Evolutionary conservation across 495 filamentous ascomycete species (phyloP).

Genomic region (Daldinia grandis): DNA sequence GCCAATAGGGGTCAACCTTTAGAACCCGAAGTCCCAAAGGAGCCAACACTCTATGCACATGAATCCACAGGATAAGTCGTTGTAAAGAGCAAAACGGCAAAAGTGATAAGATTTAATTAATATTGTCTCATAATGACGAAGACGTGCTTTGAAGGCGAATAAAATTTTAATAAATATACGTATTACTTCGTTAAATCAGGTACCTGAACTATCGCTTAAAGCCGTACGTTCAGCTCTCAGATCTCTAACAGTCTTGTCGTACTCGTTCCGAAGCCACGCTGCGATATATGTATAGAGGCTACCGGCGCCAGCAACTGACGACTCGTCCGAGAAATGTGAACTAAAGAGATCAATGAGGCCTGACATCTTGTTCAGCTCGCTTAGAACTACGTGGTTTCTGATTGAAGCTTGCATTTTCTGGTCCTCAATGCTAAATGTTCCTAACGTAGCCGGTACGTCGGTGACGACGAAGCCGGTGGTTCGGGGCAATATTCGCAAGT

Average conservation of each 20-base stretch:
- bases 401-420: neutral
- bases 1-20: neutral
- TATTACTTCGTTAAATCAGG: neutral
- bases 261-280: neutral
- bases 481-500: neutral
- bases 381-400: neutral
- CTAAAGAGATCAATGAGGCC: neutral
- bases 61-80: neutral
- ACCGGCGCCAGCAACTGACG: neutral
- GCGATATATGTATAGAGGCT: neutral
- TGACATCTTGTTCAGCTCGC: neutral
- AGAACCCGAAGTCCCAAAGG: neutral
- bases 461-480: neutral
- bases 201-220: neutral
- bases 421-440: neutral
- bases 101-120: neutral
- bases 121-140: neutral
- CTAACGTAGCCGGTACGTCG: neutral
- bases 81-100: neutral
- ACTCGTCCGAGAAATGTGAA: neutral
- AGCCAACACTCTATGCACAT: neutral
- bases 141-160: neutral
- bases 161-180: neutral
- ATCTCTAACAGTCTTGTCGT: neutral
- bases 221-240: neutral